Evolutionary conservation across 2,329 filamentous ascomycete species (phyloP), one percentile per base, ranked within the genome.

Genomic region (Orbilia javanica): DNA sequence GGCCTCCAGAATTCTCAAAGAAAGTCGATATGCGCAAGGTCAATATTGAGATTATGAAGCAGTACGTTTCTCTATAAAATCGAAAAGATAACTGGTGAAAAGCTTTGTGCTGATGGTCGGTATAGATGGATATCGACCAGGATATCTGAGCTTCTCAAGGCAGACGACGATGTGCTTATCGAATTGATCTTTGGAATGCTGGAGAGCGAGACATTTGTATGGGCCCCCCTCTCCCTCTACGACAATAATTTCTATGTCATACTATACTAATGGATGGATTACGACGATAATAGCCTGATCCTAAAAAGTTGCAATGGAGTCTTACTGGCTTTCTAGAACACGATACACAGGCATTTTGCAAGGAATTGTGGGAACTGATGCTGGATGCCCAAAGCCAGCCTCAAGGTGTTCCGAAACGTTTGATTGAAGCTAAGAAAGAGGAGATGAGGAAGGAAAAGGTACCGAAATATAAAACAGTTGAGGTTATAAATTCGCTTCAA

Each of bases 11-110:
- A 83, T 99, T 98, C 86, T 95, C 89, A 83, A 90, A 93, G 84
- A 97, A 97, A 86, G 96, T 99, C 80, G 94, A 99, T 86, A 97
- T 96, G 89, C 90, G 91, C 81, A 98, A 98, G 86, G 94, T 99
- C 84, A 97, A 99, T 83, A 87, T 97, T 63, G 93, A 97, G 84
- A 93, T 99, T 70, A 97, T 99, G 90, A 97, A 97, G 88, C 97
- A 96, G 93, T 96, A 83, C 83, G 90, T 85, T 78, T 42, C 65
- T 60, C 62, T 1, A n/a, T n/a, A n/a, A n/a, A n/a, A n/a, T n/a
- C n/a, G n/a, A n/a, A n/a, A n/a, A n/a, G n/a, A n/a, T n/a, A n/a
- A n/a, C n/a, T n/a, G n/a, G n/a, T n/a, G n/a, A n/a, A n/a, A n/a
- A n/a, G n/a, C n/a, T n/a, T 10, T 4, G 29, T 31, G 22, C 46